These are phyloP conservation scores for Lichtheimia corymbifera DNA, from an alignment of 371 early-diverging fungal genomes.

Conservation along the genomic window DNA sequence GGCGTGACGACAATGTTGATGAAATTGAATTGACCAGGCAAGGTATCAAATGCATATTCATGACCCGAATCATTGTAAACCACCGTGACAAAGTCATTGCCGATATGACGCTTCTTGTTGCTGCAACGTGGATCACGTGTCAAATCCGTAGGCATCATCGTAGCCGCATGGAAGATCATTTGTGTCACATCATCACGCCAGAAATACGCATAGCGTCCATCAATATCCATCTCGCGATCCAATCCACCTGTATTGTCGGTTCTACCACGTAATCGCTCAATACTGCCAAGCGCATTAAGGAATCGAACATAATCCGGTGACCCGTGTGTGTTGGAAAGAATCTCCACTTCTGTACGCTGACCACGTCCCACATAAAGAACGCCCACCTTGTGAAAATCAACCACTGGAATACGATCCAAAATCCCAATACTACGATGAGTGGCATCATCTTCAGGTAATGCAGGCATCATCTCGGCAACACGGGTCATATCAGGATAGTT, in stretches of 20 bases:
- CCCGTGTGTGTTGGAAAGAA: conserved; percentile 83
- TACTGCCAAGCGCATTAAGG: conserved; percentile 76
- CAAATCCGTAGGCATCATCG: conserved; percentile 88
- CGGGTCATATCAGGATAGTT: conserved; percentile 73
- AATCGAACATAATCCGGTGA: conserved; percentile 85
- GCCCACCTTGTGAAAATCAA: conserved; percentile 95
- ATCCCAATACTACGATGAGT: conserved; percentile 75
- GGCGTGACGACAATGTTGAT: conserved; percentile 88
- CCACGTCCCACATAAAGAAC: conserved; percentile 88
- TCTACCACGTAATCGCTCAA: conserved; percentile 62
- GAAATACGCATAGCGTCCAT: conserved; percentile 83
- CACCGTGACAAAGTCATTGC: conserved; percentile 93
- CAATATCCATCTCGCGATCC: conserved; percentile 80
- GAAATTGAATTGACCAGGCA: conserved; percentile 94
- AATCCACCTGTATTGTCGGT: conserved; percentile 83
- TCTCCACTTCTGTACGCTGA: conserved; percentile 82
- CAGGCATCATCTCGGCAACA: conserved; percentile 57
- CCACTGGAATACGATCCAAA: conserved; percentile 86
- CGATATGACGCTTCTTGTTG: conserved; percentile 93
- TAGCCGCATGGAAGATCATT: conserved; percentile 89
- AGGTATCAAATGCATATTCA: conserved; percentile 84
- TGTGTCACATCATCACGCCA: conserved; percentile 88
- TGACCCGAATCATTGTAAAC: conserved; percentile 90
- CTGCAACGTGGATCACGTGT: conserved; percentile 75
- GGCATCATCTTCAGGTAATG: conserved; percentile 78